Percentiles rank a stretch among this genome's conserved stretches.
These are phyloP conservation scores for Phallus indusiatus DNA, from an alignment of 768 basidiomycete genomes.

Conservation along the genomic window DNA sequence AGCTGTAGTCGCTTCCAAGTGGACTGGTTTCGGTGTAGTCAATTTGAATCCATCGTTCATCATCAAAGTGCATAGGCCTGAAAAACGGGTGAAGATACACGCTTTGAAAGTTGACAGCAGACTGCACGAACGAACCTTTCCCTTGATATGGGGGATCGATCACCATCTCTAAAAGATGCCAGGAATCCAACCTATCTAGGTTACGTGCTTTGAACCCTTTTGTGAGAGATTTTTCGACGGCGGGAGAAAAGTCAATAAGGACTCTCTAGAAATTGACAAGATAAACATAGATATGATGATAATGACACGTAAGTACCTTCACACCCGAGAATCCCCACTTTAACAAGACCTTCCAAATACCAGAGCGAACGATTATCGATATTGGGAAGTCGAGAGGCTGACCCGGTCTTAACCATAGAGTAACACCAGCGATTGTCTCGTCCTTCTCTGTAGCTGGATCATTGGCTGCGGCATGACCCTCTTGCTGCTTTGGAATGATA, in stretches of 20 bases:
- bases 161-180: slow-evolving; percentile 12
- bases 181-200: slow-evolving; percentile 10
- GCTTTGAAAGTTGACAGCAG: neutral
- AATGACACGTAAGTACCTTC: slow-evolving; percentile 9
- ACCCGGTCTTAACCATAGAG: slow-evolving; percentile 15
- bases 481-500: neutral
- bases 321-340: slow-evolving; percentile 13
- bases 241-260: slow-evolving; percentile 8
- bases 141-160: slow-evolving; percentile 13
- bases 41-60: slow-evolving; percentile 14
- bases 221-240: slow-evolving; percentile 7
- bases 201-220: slow-evolving; percentile 10
- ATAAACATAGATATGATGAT: neutral
- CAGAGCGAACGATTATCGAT: slow-evolving; percentile 11
- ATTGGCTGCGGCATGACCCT: neutral
- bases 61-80: slow-evolving; percentile 14
- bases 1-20: slow-evolving; percentile 14
- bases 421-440: slow-evolving; percentile 13
- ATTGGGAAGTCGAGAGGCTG: slow-evolving; percentile 7
- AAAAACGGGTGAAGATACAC: neutral
- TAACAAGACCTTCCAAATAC: slow-evolving; percentile 6
- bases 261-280: neutral
- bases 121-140: slow-evolving; percentile 7
- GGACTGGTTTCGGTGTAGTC: slow-evolving; percentile 11
- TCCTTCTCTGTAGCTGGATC: neutral